Evolutionary conservation across 805 yeast genomes (phyloP), one percentile per base, ranked within the genome.

Genomic region (Candida coleopterorum): DNA sequence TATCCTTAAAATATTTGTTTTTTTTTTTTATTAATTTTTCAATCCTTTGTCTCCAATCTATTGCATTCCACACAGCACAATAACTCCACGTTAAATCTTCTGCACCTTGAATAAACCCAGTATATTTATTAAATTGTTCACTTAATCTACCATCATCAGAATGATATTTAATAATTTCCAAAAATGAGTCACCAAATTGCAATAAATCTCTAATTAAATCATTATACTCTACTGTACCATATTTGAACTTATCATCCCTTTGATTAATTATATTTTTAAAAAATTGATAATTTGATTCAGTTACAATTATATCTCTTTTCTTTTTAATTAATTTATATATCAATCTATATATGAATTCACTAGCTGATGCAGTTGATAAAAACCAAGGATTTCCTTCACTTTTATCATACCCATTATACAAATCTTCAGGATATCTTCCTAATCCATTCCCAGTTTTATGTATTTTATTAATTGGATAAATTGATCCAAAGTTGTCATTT

Each of bases 321-420:
- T 55, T 43, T 6, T 47, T 47, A 44, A 64, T 59, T 26, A 72
- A 55, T 43, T 72, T 72, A 53, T 62, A 62, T 18, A 82, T 64
- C 40, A 75, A 53, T 49, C 74, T 76, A 56, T 72, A 81, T 29
- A 82, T 52, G 12, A 81, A 46, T 52, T 81, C 85, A 4, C 85
- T 64, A 2, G 85, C 86, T 3, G 83, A 67, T 0, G 83, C 75
- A 1, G 90, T 84, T 3, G 85, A 64, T 40, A 89, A 73, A 53
- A 88, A 87, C 97, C 97, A 89, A 5, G 97, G 97, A 51, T 89
- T 88, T 3, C 96, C 97, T 48, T 81, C 86, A 22, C 81, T 68
- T 0, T 73, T 64, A 0, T 77, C 79, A 41, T 67, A 62, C 0
- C 96, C 96, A 55, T 89, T 81, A 57, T 89, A 89, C 8, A 81